Evolutionary conservation across 305 asterid species (phyloP), one percentile per base, ranked within the genome.

Genomic region (Fraxinus baroniana): DNA sequence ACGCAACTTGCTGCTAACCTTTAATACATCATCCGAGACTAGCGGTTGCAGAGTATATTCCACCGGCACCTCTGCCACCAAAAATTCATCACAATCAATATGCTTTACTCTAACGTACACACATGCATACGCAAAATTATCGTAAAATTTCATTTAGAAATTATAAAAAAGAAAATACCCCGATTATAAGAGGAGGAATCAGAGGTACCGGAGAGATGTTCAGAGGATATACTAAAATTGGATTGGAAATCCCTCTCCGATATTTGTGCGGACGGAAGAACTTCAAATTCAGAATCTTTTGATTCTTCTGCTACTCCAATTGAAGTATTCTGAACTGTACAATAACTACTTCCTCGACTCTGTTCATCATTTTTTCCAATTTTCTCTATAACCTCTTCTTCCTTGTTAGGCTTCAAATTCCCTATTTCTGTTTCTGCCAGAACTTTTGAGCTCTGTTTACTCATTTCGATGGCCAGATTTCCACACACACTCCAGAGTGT

Each of bases 1-100:
- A 15, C 76, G 7, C 18, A 15, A 79, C 30, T 26, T 24, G 78
- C 78, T 66, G 22, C 92, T 57, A 82, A 94, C 98, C 98, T 91
- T 89, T 80, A 86, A 33, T 76, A 82, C 83, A 60, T 79, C 87
- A 15, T 83, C 84, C 22, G 88, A 55, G 33, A 46, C 85, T 60
- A 85, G 80, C 37, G 94, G 87, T 77, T 87, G 89, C 85, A 87
- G 80, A 57, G 89, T 82, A 88, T 86, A 89, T 74, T 91, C 90
- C 80, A 88, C 91, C 0, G 95, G 96, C 83, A 91, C 95, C 87
- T 91, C 98, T 93, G 93, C 83, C 68, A 79, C 18, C 41, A 37
- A 49, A 77, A 78, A 82, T 36, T 76, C 37, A 77, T 72, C 85
- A 81, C 72, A 77, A 87, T 81, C 78, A 55, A 41, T 49, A 68